Evolutionary conservation across 2,329 filamentous ascomycete genomes (phyloP), one percentile per base, ranked within the genome.

Genomic region (Neofusicoccum umdonicola): DNA sequence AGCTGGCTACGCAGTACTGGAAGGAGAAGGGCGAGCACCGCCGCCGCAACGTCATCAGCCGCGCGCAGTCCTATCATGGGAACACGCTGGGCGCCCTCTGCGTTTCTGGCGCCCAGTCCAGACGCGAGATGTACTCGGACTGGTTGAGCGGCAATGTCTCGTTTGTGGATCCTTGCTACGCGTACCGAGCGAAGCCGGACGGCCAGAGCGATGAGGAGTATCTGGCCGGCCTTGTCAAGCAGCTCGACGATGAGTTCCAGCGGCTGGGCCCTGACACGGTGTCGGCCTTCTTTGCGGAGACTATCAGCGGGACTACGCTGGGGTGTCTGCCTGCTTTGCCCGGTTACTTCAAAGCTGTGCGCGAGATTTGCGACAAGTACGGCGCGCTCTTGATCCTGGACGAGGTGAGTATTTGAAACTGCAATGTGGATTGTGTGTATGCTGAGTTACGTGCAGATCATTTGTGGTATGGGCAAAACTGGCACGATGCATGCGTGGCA

Each of bases 351-450:
- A 71, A 78, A n/a, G 83, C 81, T 8, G 78, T 87, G 65, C 79
- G 82, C 60, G 71, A 73, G 0, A 77, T 89, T 0, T 88, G 87
- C 71, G 78, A 84, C 22, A 81, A 81, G 63, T 76, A 88, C 64
- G 84, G 83, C 1, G 82, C 83, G 0, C 78, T 88, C 2, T 77
- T 88, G 4, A 80, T 86, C n/a, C 67, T 86, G 0, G 85, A 87
- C 63, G 68, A 56, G 45, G 54, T 45, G 2, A 47, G 54, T 37
- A 12, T 34, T 27, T 5, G 9, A 39, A 15, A 39, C 13, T 39
- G 5, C 13, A 39, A 31, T 31, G 11, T 39, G 13, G 37, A 9
- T 39, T 39, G 11, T 39, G 6, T 39, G 6, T 4, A 2, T 39
- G 37, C 37, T 39, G 37, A 48, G 1, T 27, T 27, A 17, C 13